These are phyloP conservation scores for Sanghuangporus baumii DNA, from an alignment of 1,284 basidiomycete genomes.

Conservation along the genomic window DNA sequence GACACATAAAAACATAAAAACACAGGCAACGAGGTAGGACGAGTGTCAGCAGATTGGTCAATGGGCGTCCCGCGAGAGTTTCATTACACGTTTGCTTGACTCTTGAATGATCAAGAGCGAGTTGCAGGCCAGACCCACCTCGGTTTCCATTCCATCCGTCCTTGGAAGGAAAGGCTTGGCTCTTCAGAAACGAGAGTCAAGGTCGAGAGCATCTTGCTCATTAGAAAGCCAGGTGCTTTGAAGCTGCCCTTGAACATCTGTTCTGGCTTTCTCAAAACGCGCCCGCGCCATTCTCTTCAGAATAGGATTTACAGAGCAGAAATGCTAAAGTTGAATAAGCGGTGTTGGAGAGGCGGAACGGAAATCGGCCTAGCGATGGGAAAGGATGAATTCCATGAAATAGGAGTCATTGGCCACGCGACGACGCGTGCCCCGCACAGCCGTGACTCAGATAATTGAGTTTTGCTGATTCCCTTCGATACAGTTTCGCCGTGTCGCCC, in stretches of 20 bases:
- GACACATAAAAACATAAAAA: background rate
- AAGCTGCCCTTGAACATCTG: too few relatives aligned
- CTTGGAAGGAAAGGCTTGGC: background rate
- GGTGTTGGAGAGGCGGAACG: background rate
- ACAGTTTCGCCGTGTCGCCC: slow-evolving; percentile 14
- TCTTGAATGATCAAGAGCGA: background rate
- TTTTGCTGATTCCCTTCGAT: slow-evolving; percentile 11
- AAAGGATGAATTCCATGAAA: too few relatives aligned
- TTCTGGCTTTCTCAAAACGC: too few relatives aligned
- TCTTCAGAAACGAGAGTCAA: background rate
- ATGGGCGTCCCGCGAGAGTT: background rate
- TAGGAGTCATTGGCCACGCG: slow-evolving; percentile 10
- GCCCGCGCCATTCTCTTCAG: too few relatives aligned
- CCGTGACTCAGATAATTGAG: background rate
- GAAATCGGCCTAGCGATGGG: background rate
- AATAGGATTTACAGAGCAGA: background rate
- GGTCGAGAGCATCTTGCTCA: background rate
- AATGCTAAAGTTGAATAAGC: background rate
- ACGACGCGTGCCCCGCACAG: background rate
- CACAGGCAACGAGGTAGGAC: background rate
- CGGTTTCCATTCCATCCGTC: background rate
- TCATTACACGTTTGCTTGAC: background rate
- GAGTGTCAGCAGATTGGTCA: background rate
- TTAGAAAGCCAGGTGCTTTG: too few relatives aligned
- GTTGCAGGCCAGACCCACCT: background rate